Evolutionary conservation across 345 rosid species (phyloP).

Genomic region (Gossypioides kirkii): DNA sequence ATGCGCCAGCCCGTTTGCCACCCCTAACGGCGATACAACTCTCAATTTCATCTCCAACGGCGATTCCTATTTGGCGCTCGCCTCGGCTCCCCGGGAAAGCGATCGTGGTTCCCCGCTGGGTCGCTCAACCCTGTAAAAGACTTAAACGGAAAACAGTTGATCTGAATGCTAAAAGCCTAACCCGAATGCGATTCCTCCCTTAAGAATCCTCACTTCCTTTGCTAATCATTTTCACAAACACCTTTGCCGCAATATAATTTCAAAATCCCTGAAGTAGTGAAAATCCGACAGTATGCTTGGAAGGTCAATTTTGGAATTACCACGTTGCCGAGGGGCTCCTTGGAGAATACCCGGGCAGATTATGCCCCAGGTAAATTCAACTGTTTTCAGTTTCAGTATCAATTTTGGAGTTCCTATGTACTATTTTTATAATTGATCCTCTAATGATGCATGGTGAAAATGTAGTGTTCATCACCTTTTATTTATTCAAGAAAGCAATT

Average conservation of each 20-base stretch:
- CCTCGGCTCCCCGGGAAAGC: neutral
- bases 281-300: slow-evolving; percentile 24
- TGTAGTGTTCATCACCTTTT: slow-evolving; percentile 34
- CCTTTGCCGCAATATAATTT: neutral
- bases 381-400: neutral
- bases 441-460: slow-evolving; percentile 13
- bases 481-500: slow-evolving; percentile 46
- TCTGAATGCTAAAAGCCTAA: neutral
- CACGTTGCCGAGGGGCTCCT: slow-evolving; percentile 41
- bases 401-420: neutral
- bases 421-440: neutral
- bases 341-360: slow-evolving; percentile 42
- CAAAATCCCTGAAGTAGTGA: neutral
- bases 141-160: neutral
- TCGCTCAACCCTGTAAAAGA: neutral
- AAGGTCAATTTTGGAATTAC: slow-evolving; percentile 56
- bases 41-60: neutral
- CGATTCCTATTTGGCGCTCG: neutral
- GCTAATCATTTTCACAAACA: neutral
- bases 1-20: too few relatives aligned
- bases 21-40: neutral
- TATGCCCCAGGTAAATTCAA: slow-evolving; percentile 34
- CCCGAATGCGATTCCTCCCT: neutral
- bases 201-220: neutral
- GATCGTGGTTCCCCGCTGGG: neutral